phyloP scores from a whole-genome alignment of 2,329 filamentous ascomycete genomes.

The Aspergillus intermedius region DNA sequence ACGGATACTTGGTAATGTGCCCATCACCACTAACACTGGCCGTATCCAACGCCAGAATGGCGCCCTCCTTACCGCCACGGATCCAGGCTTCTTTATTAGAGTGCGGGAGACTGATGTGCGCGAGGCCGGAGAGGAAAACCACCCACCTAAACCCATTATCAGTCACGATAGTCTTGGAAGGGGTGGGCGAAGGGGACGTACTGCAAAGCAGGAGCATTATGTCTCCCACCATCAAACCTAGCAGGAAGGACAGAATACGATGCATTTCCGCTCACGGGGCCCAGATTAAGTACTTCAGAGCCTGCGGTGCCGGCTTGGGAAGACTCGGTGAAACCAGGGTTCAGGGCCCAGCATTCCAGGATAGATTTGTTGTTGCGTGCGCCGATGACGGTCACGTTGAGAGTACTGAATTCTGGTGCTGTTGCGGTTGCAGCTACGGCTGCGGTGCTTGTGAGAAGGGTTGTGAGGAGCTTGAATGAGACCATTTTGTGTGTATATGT shows the following conservation, averaged over 20 bases:
- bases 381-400: conserved; percentile 41
- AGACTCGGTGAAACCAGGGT: conserved; percentile 29
- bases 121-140: conserved; percentile 36
- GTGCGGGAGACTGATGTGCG: conserved; percentile 39
- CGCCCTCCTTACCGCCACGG: conserved; percentile 35
- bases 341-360: conserved; percentile 44
- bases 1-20: conserved; percentile 39
- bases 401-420: conserved; percentile 11
- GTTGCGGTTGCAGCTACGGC: conserved; percentile 1
- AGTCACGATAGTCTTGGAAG: background rate
- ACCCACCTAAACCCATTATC: conserved; percentile 20
- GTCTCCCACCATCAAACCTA: conserved; percentile 34
- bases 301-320: conserved; percentile 28
- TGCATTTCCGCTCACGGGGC: conserved; percentile 23
- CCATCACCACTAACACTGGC: conserved; percentile 34
- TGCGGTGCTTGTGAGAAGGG: conserved; percentile 7
- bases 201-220: conserved; percentile 40
- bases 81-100: conserved; percentile 32
- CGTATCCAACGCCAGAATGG: conserved; percentile 41
- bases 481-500: conserved; percentile 6
- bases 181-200: conserved; percentile 17
- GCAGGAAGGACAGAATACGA: conserved; percentile 35
- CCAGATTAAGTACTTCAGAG: conserved; percentile 25
- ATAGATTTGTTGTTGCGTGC: conserved; percentile 33
- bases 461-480: conserved; percentile 7